Base-by-base conservation (phyloP, 176 grass and related monocot species). In the Aegilops tauschii region DNA sequence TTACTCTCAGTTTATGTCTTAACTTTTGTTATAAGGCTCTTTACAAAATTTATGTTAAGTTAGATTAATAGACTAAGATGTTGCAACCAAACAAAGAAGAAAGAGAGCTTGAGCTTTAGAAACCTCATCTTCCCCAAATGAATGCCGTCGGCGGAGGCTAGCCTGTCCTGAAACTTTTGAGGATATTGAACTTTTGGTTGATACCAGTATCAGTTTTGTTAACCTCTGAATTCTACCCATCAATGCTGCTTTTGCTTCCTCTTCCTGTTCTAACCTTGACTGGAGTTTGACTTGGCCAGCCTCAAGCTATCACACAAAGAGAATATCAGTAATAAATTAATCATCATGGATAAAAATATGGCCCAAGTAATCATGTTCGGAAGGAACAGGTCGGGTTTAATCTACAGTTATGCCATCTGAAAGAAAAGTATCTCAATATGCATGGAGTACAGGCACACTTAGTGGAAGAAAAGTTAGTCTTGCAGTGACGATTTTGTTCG, bases 51-150 rank as follows among this genome's bases (percentile, higher is more conserved):
- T 76, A 49, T 21, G 35, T 12, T 36, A 12, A 40, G 61, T 67
- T 84, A 14, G 23, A 84, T 31, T 58, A 73, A 73, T 11, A 65
- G 9, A 84, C 73, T 11, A 84, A 87, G 52, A 52, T 36, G 8
- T 35, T 29, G 25, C 5, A 90, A 81, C 8, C 14, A 69, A 83
- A 69, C 8, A 85, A 90, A 75, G 2, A 61, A 61, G 50, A 82
- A 73, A 84, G 69, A 88, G 27, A 21, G 28, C 14, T 31, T 85
- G 83, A 66, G 69, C 28, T 62, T 62, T 12, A 25, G 65, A 81
- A 76, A 99, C 97, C 97, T 99, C 97, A 85, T 99, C 97, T 94
- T 96, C 97, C 8, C 92, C 97, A 74, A 99, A 99, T 59, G 97
- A 99, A 85, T 99, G 97, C 0, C 97, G 91, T 74, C 94, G 92